These are phyloP conservation scores for Myriangium duriaei DNA, from an alignment of 2,329 filamentous ascomycete species.

Conservation along the genomic window DNA sequence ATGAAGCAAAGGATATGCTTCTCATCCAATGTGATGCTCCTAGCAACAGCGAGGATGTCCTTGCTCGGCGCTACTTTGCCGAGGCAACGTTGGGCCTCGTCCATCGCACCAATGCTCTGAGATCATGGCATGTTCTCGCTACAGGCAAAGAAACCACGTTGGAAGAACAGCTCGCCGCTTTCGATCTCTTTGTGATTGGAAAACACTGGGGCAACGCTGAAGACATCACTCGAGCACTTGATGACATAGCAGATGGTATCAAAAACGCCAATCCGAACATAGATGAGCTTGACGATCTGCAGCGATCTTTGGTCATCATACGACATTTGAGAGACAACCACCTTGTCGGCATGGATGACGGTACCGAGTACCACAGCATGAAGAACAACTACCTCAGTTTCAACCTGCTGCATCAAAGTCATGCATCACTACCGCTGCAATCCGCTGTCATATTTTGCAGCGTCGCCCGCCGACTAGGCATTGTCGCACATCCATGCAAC, in stretches of 20 bases:
- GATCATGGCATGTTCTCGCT: slow-evolving; percentile 55
- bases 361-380: slow-evolving; percentile 57
- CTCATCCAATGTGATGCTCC: slow-evolving; percentile 49
- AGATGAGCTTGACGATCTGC: slow-evolving; percentile 45
- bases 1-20: slow-evolving; percentile 80
- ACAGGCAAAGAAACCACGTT: slow-evolving; percentile 44
- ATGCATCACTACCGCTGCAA: slow-evolving; percentile 75
- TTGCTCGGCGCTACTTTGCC: slow-evolving; percentile 69
- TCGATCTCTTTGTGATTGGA: slow-evolving; percentile 79
- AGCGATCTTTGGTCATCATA: slow-evolving; percentile 56
- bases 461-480: slow-evolving; percentile 58
- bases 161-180: slow-evolving; percentile 65
- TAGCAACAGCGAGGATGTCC: slow-evolving; percentile 54
- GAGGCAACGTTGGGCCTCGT: slow-evolving; percentile 64
- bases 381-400: slow-evolving; percentile 86
- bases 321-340: slow-evolving; percentile 56
- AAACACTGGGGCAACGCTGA: slow-evolving; percentile 55
- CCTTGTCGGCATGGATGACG: slow-evolving; percentile 49
- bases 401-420: slow-evolving; percentile 61
- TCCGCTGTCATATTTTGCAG: slow-evolving; percentile 79
- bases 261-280: slow-evolving; percentile 41
- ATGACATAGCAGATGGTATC: slow-evolving; percentile 49
- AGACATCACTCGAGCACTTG: slow-evolving; percentile 48
- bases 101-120: slow-evolving; percentile 66
- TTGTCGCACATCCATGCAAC: slow-evolving; percentile 67